phyloP scores from a whole-genome alignment of 345 rosid genomes.

The Corchorus olitorius region DNA sequence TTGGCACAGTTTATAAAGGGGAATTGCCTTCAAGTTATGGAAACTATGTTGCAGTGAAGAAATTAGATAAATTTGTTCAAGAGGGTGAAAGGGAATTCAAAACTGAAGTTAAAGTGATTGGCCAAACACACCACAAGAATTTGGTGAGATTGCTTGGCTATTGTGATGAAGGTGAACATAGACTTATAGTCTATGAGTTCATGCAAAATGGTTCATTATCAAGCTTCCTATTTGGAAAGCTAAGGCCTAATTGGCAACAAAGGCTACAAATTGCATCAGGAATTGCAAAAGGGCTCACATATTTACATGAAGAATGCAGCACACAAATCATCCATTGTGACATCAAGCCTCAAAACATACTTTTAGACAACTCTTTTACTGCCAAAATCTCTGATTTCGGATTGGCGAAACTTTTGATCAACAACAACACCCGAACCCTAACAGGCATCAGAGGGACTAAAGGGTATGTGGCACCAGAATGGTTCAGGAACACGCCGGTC shows the following conservation, averaged over 20 bases:
- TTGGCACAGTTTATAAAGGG: conserved; percentile 37
- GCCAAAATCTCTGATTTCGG: conserved; percentile 45
- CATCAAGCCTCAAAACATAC: conserved; percentile 55
- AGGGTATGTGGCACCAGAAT: conserved; percentile 57
- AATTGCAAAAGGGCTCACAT: conserved; percentile 48
- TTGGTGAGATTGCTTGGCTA: conserved; percentile 45
- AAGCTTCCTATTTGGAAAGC: conserved; percentile 39
- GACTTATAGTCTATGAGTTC: conserved; percentile 48
- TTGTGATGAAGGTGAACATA: conserved; percentile 44
- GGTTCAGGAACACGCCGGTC: conserved; percentile 31
- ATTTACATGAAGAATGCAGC: conserved; percentile 53
- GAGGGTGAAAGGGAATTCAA: conserved; percentile 52
- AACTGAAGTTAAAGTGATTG: conserved; percentile 47
- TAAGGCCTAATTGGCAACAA: conserved; percentile 39
- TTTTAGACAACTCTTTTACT: conserved; percentile 36
- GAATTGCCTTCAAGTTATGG: background rate
- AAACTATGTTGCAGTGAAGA: conserved; percentile 41
- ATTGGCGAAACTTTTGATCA: conserved; percentile 44
- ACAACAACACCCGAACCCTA: conserved; percentile 42
- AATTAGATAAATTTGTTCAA: conserved; percentile 37
- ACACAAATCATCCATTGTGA: conserved; percentile 55
- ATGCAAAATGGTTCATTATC: conserved; percentile 48
- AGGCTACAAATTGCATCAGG: conserved; percentile 45
- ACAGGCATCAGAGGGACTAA: conserved; percentile 53
- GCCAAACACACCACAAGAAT: conserved; percentile 51